phyloP scores from a whole-genome alignment of 768 basidiomycete genomes.

The Lepiota subincarnata region DNA sequence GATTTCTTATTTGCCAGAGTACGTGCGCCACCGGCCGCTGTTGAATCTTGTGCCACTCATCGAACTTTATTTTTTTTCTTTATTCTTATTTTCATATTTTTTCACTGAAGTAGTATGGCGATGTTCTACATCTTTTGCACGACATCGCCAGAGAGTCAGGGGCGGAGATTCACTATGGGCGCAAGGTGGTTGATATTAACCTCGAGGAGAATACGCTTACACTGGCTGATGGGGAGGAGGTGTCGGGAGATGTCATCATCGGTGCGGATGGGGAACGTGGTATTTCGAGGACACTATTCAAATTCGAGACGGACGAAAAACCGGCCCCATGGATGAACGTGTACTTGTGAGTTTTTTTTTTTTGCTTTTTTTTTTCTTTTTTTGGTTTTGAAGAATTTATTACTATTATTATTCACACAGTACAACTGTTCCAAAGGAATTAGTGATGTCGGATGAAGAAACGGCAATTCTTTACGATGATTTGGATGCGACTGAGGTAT shows the following conservation, averaged over 20 bases:
- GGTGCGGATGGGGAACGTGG: conserved; percentile 53
- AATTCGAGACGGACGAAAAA: conserved; percentile 25
- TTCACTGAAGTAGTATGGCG: conserved; percentile 37
- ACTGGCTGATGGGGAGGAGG: conserved; percentile 34
- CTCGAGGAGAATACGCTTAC: conserved; percentile 25
- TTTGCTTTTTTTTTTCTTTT: background rate
- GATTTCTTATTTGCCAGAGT: conserved; percentile 34
- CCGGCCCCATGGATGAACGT: conserved; percentile 25
- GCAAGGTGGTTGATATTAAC: conserved; percentile 27
- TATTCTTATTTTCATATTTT: background rate
- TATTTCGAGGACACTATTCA: conserved; percentile 29
- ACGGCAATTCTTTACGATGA: conserved; percentile 28
- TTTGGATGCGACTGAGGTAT: conserved; percentile 15
- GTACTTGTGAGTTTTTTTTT: conserved; percentile 35
- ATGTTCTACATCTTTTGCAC: conserved; percentile 47
- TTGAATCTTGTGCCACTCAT: background rate
- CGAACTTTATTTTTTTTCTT: too few relatives aligned
- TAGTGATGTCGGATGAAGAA: conserved; percentile 37
- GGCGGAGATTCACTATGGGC: conserved; percentile 34
- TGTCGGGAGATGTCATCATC: conserved; percentile 48
- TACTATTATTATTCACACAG: conserved; percentile 19
- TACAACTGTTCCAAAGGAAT: conserved; percentile 34
- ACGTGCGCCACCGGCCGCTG: conserved; percentile 25
- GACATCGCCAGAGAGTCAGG: conserved; percentile 41
- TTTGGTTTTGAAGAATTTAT: too few relatives aligned